These are phyloP conservation scores for Cadophora malorum DNA, from an alignment of 2,329 filamentous ascomycete genomes.

Conservation along the genomic window DNA sequence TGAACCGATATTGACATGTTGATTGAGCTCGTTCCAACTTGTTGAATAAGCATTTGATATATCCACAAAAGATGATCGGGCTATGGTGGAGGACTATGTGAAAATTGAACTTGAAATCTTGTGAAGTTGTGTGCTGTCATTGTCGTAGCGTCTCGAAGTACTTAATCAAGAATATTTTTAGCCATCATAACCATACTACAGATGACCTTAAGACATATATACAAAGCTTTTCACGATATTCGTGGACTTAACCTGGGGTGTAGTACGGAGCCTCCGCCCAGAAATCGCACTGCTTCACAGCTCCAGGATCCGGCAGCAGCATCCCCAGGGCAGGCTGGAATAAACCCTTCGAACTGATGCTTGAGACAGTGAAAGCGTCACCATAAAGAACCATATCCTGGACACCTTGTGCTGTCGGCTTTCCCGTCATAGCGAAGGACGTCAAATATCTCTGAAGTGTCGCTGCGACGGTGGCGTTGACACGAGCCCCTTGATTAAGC, in stretches of 20 bases:
- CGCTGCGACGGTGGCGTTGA: slow-evolving; percentile 45
- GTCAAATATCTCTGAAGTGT: slow-evolving; percentile 48
- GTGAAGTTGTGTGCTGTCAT: no score
- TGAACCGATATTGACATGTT: no score
- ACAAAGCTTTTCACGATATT: neutral
- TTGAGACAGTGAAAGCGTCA: slow-evolving; percentile 26
- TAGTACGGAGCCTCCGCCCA: slow-evolving; percentile 9
- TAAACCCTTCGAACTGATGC: slow-evolving; percentile 30
- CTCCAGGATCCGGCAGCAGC: slow-evolving; percentile 7
- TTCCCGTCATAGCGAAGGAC: slow-evolving; percentile 45
- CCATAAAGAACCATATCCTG: slow-evolving; percentile 39
- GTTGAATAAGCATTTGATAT: no score
- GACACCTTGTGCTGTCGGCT: slow-evolving; percentile 41
- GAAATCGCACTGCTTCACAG: neutral
- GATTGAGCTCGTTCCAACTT: no score
- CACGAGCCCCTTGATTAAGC: slow-evolving; percentile 34
- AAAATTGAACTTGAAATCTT: no score
- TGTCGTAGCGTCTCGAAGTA: no score
- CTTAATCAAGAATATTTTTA: no score
- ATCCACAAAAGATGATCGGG: no score
- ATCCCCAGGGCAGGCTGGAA: slow-evolving; percentile 11
- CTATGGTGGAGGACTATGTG: no score
- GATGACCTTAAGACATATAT: no score
- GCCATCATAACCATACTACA: neutral
- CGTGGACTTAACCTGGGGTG: neutral